Conservation (phyloP, 1,139 yeast genomes). For the Lodderomyces pseudojiufengensis region DNA sequence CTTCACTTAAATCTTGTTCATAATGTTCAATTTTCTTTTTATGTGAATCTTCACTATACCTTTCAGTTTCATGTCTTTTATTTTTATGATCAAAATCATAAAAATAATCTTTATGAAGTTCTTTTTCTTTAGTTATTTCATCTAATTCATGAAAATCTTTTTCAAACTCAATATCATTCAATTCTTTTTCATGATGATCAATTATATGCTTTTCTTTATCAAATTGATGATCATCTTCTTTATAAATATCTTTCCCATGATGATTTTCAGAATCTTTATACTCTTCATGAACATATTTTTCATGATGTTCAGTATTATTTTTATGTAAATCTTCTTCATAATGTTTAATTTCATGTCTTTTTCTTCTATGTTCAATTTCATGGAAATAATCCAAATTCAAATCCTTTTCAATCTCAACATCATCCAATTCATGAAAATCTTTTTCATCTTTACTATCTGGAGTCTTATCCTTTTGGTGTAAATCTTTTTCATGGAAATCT, state of each 20-base stretch:
- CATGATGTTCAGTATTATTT: constrained; percentile 4
- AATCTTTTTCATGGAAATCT: constrained; percentile 4
- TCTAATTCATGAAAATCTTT: background rate
- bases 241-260: constrained; percentile 2
- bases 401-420: constrained; percentile 2
- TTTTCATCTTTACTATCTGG: constrained; percentile 3
- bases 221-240: constrained; percentile 1
- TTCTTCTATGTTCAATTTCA: constrained; percentile 3
- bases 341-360: constrained; percentile 5
- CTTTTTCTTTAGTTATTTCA: background rate
- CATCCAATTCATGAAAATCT: constrained; percentile 3
- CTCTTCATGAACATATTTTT: constrained; percentile 2
- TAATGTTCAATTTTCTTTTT: constrained; percentile 1
- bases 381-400: constrained; percentile 1
- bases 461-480: constrained; percentile 1
- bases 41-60: constrained; percentile 3
- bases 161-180: background rate
- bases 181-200: constrained; percentile 2
- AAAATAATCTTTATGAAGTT: background rate
- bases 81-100: constrained; percentile 2
- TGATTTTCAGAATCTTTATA: background rate
- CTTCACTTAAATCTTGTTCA: constrained; percentile 1
- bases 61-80: constrained; percentile 4
- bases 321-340: constrained; percentile 4
- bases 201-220: constrained; percentile 4